Conservation (phyloP, 73 alveolate species). For the Paraurostyla sp. region DNA sequence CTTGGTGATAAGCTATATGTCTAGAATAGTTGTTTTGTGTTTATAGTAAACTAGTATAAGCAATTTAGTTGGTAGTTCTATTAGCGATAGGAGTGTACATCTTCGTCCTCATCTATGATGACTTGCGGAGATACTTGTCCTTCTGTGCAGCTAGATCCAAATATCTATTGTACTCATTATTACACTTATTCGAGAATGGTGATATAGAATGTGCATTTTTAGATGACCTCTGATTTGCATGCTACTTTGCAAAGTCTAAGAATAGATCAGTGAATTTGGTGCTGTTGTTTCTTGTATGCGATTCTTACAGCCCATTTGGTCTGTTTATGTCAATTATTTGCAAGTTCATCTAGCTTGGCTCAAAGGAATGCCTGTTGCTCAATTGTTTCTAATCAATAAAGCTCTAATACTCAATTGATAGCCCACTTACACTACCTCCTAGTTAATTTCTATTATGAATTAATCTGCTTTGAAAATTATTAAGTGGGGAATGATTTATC, state of each 20-base stretch:
- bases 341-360: no score
- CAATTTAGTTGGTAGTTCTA: neutral
- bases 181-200: conserved; percentile 27
- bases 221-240: neutral
- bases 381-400: no score
- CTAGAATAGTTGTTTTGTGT: neutral
- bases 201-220: neutral
- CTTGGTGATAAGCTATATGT: neutral
- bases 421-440: no score
- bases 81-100: conserved; percentile 28
- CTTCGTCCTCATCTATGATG: neutral
- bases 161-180: conserved; percentile 2
- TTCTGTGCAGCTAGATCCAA: neutral
- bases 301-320: no score
- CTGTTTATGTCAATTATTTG: no score
- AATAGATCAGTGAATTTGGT: conserved; percentile 12
- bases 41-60: no score
- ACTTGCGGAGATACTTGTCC: neutral
- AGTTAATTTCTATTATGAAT: no score
- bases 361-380: no score
- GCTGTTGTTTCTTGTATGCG: no score
- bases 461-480: no score
- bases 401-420: no score
- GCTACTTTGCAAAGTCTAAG: conserved; percentile 13
- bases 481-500: no score